phyloP scores from a whole-genome alignment of 1,139 yeast genomes.

The Pichia sp. region DNA sequence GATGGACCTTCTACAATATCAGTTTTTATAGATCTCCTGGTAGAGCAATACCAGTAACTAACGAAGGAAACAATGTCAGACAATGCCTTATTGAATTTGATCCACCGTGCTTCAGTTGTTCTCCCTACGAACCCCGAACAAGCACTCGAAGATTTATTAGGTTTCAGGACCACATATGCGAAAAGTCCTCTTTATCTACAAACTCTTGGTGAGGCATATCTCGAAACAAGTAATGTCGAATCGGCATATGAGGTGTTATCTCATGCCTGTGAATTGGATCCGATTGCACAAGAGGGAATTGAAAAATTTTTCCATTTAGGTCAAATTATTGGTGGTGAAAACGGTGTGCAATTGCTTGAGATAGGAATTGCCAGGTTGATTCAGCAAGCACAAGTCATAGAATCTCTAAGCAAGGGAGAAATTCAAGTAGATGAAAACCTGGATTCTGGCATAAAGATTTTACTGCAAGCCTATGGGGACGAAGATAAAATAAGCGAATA shows the following conservation, averaged over 20 bases:
- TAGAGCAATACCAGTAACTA: too few species aligned
- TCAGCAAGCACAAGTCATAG: constrained; percentile 30
- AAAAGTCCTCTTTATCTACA: constrained; percentile 40
- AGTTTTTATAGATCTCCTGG: too few species aligned
- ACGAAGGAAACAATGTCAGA: constrained; percentile 12
- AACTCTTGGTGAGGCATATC: constrained; percentile 64
- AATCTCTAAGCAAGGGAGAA: constrained; percentile 30
- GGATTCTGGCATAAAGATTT: constrained; percentile 24
- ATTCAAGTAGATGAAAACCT: constrained; percentile 33
- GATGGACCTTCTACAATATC: too few species aligned
- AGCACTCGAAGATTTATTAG: constrained; percentile 39
- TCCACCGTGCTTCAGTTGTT: constrained; percentile 33
- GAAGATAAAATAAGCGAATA: constrained; percentile 26
- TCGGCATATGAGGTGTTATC: constrained; percentile 63
- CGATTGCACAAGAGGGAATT: constrained; percentile 55
- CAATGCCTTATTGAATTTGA: constrained; percentile 17
- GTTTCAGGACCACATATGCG: constrained; percentile 31
- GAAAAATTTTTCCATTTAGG: constrained; percentile 90
- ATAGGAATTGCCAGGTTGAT: constrained; percentile 57
- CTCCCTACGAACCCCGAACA: constrained; percentile 37
- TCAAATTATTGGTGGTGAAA: constrained; percentile 79
- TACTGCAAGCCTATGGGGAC: constrained; percentile 33
- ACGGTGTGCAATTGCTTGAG: constrained; percentile 62
- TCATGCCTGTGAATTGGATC: constrained; percentile 67
- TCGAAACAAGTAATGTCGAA: constrained; percentile 77